Percentiles rank a stretch among this genome's conserved stretches.
phyloP scores from a whole-genome alignment of 306 rosid species.

The Malus fusca region DNA sequence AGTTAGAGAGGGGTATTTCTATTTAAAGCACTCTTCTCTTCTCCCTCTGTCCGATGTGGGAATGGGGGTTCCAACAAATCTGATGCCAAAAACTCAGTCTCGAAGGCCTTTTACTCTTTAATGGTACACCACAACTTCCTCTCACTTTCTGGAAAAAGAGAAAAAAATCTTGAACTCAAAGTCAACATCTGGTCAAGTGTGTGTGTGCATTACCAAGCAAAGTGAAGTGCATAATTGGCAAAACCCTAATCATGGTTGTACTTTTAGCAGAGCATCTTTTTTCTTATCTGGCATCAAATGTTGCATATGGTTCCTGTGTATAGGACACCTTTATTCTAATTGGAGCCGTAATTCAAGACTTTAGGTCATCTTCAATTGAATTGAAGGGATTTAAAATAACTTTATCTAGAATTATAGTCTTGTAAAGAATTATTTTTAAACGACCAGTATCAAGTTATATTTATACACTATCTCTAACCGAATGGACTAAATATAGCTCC shows the following conservation, averaged over 20 bases:
- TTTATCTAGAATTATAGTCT: too few relatives aligned
- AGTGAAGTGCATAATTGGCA: neutral
- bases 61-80: too few relatives aligned
- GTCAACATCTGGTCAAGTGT: neutral
- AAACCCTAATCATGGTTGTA: neutral
- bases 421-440: too few relatives aligned
- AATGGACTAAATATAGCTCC: too few relatives aligned
- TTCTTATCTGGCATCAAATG: neutral
- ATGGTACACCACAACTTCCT: neutral
- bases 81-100: neutral
- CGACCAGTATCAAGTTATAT: too few relatives aligned
- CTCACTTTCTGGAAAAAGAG: neutral
- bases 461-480: accelerated
- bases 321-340: neutral
- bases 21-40: too few relatives aligned
- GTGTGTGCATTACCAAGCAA: neutral
- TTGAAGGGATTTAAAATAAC: too few relatives aligned
- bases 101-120: neutral
- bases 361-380: too few relatives aligned
- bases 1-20: too few relatives aligned
- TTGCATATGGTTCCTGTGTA: neutral
- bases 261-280: neutral
- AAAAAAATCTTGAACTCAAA: neutral
- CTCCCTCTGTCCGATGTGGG: too few relatives aligned
- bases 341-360: neutral